Conservation (phyloP, 257 asterid species). For the Jaltomata sinuosa region DNA sequence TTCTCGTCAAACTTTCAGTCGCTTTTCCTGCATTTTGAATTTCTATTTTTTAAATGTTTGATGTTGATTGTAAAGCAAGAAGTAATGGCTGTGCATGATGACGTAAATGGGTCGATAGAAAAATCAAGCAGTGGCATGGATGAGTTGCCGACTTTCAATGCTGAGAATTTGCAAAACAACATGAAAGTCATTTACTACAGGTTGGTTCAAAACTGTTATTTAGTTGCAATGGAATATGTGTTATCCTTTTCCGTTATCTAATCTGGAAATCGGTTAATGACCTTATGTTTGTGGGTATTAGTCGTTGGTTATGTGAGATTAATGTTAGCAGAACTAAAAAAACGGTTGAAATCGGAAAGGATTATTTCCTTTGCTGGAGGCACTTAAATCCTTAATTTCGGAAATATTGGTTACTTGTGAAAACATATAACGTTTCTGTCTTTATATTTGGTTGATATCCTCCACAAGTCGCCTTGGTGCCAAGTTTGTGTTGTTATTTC, state of each 20-base stretch:
- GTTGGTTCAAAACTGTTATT: slow-evolving; percentile 15
- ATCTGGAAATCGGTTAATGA: not conserved
- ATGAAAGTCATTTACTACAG: slow-evolving; percentile 56
- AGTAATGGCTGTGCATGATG: slow-evolving; percentile 47
- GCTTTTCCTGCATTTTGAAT: not conserved
- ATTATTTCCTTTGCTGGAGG: not conserved
- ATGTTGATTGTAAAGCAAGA: not conserved
- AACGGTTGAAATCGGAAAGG: not conserved
- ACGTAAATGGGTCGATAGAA: slow-evolving; percentile 30
- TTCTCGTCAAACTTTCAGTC: not conserved
- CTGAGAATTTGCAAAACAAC: slow-evolving; percentile 64
- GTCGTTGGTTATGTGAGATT: not conserved
- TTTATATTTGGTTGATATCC: no score
- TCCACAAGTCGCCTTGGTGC: no score
- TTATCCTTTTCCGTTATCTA: not conserved
- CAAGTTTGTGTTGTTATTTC: no score
- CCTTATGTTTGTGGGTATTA: not conserved
- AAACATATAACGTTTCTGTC: no score
- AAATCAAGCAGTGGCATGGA: slow-evolving; percentile 38
- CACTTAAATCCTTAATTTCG: not conserved
- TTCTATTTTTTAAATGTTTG: not conserved
- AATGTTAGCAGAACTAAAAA: not conserved
- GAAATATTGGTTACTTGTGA: no score
- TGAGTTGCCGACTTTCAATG: slow-evolving; percentile 57
- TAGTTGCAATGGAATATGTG: not conserved